phyloP scores from a whole-genome alignment of 140 eudicot species.

The Stevia rebaudiana region DNA sequence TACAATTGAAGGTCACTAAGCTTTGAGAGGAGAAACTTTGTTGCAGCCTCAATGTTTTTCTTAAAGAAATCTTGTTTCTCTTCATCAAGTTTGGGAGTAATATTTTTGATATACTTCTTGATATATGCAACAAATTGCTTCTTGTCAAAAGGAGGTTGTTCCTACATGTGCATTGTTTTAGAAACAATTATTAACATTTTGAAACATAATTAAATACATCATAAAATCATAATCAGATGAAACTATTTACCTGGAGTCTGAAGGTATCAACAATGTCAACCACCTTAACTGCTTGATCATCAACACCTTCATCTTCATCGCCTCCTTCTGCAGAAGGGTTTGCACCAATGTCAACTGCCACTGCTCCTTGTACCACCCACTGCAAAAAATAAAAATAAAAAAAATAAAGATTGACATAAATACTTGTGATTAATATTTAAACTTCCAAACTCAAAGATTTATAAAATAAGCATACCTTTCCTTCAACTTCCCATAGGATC shows the following conservation, averaged over 20 bases:
- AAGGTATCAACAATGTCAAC: slow-evolving; percentile 74
- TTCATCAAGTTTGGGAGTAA: slow-evolving; percentile 44
- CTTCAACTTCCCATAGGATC: slow-evolving; percentile 87
- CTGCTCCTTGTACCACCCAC: slow-evolving; percentile 71
- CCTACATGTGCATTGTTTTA: slow-evolving; percentile 23
- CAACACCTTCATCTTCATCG: slow-evolving; percentile 62
- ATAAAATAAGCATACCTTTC: slow-evolving; percentile 45
- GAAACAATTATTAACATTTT: background rate
- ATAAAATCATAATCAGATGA: background rate
- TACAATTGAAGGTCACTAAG: slow-evolving; percentile 61
- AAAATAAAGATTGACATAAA: background rate
- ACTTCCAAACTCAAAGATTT: background rate
- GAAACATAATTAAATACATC: background rate
- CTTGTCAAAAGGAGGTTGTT: slow-evolving; percentile 73
- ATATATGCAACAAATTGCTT: slow-evolving; percentile 56
- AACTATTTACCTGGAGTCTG: slow-evolving; percentile 47
- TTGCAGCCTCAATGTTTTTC: slow-evolving; percentile 47
- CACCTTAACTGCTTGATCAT: slow-evolving; percentile 56
- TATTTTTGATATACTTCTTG: slow-evolving; percentile 45
- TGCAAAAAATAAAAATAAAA: slow-evolving; percentile 4
- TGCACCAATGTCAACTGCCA: slow-evolving; percentile 67
- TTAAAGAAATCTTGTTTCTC: slow-evolving; percentile 37
- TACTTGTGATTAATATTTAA: background rate
- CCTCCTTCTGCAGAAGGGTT: slow-evolving; percentile 79
- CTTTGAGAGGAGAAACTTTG: slow-evolving; percentile 45